A percentile compares a stretch with the other conserved stretches of the same genome.
phyloP scores from a whole-genome alignment of 345 rosid species.

The Gossypium rotundifolium region DNA sequence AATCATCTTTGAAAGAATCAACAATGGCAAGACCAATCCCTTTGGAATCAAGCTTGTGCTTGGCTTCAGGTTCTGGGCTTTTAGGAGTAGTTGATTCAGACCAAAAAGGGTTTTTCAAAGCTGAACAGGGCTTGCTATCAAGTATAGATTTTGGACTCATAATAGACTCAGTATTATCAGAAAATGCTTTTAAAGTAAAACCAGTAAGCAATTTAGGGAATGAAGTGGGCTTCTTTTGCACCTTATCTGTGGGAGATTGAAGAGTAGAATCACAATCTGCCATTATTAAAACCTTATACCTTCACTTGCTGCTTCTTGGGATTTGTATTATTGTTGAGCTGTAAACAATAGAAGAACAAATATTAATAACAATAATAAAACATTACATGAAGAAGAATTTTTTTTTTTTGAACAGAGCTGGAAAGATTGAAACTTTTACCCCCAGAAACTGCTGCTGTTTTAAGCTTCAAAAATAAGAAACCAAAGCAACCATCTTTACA shows the following conservation, averaged over 20 bases:
- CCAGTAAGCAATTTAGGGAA: constrained; percentile 63
- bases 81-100: constrained; percentile 33
- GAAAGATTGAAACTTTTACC: constrained; percentile 11
- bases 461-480: constrained; percentile 19
- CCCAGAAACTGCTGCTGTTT: constrained; percentile 18
- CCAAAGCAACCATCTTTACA: constrained; percentile 16
- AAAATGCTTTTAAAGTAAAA: constrained; percentile 43
- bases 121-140: constrained; percentile 65
- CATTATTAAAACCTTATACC: constrained; percentile 28
- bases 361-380: not conserved
- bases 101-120: constrained; percentile 59
- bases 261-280: constrained; percentile 36
- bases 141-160: constrained; percentile 90
- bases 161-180: constrained; percentile 44
- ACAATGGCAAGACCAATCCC: constrained; percentile 66
- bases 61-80: constrained; percentile 36
- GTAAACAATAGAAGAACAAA: constrained; percentile 12
- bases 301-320: constrained; percentile 18
- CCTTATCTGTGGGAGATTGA: constrained; percentile 28
- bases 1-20: constrained; percentile 49
- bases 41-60: constrained; percentile 47
- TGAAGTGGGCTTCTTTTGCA: constrained; percentile 35
- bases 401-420: not conserved
- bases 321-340: constrained; percentile 3
- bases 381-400: not conserved